Evolutionary conservation across 768 basidiomycete species (phyloP).

Genomic region (Mycena leptocephala): DNA sequence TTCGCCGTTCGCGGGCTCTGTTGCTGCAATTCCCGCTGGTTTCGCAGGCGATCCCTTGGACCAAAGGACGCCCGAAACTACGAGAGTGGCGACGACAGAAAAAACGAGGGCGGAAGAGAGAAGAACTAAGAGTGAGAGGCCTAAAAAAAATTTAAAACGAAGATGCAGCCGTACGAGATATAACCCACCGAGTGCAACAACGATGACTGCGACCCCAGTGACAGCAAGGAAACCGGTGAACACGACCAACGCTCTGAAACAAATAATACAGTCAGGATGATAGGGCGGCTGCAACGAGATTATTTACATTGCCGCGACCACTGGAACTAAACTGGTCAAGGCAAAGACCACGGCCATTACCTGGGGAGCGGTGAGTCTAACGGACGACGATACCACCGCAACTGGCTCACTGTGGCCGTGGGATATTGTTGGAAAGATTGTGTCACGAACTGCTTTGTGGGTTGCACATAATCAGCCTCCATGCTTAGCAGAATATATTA

Average conservation of each 20-base stretch:
- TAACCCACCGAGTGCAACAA: constrained; percentile 2
- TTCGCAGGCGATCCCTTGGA: background rate
- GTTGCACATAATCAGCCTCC: background rate
- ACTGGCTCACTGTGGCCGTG: background rate
- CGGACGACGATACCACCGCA: no score
- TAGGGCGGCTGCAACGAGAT: no score
- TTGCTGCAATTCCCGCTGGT: background rate
- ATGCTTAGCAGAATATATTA: background rate
- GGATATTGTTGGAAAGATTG: background rate
- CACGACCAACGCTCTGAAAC: background rate
- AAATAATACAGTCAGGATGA: background rate
- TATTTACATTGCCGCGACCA: background rate
- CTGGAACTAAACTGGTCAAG: background rate
- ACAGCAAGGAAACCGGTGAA: background rate
- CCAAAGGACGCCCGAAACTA: background rate
- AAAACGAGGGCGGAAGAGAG: background rate
- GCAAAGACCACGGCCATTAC: background rate
- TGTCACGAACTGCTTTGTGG: background rate
- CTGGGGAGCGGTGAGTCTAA: background rate
- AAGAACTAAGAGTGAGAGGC: background rate
- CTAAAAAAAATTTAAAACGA: no score
- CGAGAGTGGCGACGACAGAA: background rate
- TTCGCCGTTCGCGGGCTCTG: background rate
- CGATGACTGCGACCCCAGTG: background rate
- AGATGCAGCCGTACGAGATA: no score